Evolutionary conservation across 257 asterid genomes (phyloP).

Genomic region (Lycium barbarum): DNA sequence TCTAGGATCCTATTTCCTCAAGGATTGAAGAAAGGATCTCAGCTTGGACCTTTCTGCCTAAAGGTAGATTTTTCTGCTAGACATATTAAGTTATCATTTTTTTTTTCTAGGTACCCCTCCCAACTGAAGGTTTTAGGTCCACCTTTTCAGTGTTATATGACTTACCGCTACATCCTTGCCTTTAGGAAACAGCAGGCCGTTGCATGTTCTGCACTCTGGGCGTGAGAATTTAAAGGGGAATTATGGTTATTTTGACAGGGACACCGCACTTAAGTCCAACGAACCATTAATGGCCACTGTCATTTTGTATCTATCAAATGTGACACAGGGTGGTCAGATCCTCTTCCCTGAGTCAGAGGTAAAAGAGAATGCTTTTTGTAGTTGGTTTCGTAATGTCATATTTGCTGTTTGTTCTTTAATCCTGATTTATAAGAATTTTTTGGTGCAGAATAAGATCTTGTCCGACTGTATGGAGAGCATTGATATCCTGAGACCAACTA

Average conservation of each 20-base stretch:
- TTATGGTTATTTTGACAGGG: slow-evolving; percentile 47
- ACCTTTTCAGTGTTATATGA: background rate
- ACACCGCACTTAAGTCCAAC: slow-evolving; percentile 41
- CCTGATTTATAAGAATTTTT: slow-evolving; percentile 29
- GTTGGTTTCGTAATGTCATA: background rate
- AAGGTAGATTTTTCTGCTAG: slow-evolving; percentile 49
- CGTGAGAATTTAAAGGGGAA: slow-evolving; percentile 52
- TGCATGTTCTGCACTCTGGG: slow-evolving; percentile 56
- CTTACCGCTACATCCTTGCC: slow-evolving; percentile 18
- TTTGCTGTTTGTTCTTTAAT: slow-evolving; percentile 21
- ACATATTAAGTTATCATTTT: background rate
- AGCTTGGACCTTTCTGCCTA: slow-evolving; percentile 91
- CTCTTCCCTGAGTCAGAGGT: slow-evolving; percentile 75
- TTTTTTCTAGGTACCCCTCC: background rate
- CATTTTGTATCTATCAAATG: slow-evolving; percentile 75
- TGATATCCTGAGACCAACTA: slow-evolving; percentile 50
- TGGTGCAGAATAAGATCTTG: slow-evolving; percentile 55
- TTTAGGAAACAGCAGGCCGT: slow-evolving; percentile 64
- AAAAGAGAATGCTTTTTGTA: slow-evolving; percentile 31
- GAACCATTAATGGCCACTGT: slow-evolving; percentile 76
- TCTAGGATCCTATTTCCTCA: slow-evolving; percentile 64
- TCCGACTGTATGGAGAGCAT: slow-evolving; percentile 61
- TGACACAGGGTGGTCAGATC: slow-evolving; percentile 73
- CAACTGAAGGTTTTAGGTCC: background rate
- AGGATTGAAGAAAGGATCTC: slow-evolving; percentile 79